Base-by-base conservation (phyloP, 306 rosid species). In the Albizia julibrissin region DNA sequence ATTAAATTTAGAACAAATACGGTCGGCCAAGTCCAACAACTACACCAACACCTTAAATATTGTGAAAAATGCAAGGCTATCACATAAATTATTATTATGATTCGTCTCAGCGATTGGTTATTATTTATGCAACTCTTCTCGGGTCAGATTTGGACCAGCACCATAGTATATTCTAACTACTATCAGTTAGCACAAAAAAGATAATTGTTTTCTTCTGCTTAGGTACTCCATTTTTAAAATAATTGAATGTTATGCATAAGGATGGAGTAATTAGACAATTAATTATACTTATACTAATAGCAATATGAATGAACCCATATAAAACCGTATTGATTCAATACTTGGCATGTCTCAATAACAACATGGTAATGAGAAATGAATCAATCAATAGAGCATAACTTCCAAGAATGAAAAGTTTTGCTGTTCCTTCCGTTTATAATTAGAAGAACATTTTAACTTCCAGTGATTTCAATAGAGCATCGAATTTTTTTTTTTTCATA, bases 131-230 rank as follows among this genome's bases (percentile, higher is more conserved):
- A 76, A 24, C 73, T 81, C 67, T 31, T 74, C 69, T 59, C 46
- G 15, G 40, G 87, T 87, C 88, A 90, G 86, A 82, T 27, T 64
- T 74, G 69, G 65, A 86, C 64, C 44, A 46, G 26, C 78, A 69
- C 81, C 64, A 78, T 27, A 34, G 49, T 67, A 49, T 15, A 59
- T 4, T 43, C 44, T 62, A 66, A 72, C 56, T 18, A 66, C 46
- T 6, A 79, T 75, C 84, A 84, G 67, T 80, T 56, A 74, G 78
- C 81, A 26, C 69, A 67, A 50, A 33, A 50, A 8, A 40, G 78
- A 34, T 19, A 49, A 56, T 43, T 42, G 43, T 6, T 12, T 68
- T 47, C 68, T 46, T 80, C 39, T 73, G 43, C 76, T 29, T 39
- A 22, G 31, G 31, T 24, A 58, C 31, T 58, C 31, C 65, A 22